These are phyloP conservation scores for Pseudopediastrum boryanum DNA, from an alignment of 139 green algal species.

Conservation along the genomic window DNA sequence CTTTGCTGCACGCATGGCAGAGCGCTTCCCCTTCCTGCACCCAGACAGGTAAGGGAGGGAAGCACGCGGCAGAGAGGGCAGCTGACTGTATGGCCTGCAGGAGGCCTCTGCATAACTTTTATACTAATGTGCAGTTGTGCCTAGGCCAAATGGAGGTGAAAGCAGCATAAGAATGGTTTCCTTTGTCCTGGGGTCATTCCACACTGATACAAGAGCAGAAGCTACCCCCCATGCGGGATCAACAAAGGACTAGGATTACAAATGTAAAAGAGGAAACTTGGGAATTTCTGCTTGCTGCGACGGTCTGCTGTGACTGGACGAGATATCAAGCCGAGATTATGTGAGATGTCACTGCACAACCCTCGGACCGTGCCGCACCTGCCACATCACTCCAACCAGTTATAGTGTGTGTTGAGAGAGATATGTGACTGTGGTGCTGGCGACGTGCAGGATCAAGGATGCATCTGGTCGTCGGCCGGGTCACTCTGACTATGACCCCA, in stretches of 20 bases:
- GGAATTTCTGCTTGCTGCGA: too few relatives aligned
- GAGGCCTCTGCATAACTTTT: background rate
- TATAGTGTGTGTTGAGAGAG: too few relatives aligned
- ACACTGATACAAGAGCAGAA: background rate
- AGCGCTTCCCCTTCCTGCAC: slow-evolving; percentile 79
- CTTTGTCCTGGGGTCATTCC: background rate
- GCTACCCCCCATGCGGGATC: too few relatives aligned
- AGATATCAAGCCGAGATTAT: too few relatives aligned
- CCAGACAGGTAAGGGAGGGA: slow-evolving; percentile 41
- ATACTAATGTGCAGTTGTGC: background rate
- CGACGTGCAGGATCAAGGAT: slow-evolving; percentile 71
- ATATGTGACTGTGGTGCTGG: too few relatives aligned
- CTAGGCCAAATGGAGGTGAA: background rate
- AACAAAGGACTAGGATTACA: too few relatives aligned
- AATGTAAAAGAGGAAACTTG: too few relatives aligned
- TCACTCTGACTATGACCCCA: slow-evolving; percentile 77
- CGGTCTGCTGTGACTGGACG: too few relatives aligned
- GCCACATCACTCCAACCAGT: too few relatives aligned
- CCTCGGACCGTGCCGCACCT: too few relatives aligned
- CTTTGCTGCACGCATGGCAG: slow-evolving; percentile 60
- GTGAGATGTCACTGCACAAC: too few relatives aligned
- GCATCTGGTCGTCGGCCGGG: slow-evolving; percentile 52
- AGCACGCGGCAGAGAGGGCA: background rate
- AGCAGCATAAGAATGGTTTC: background rate
- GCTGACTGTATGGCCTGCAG: too few relatives aligned